phyloP scores from a whole-genome alignment of 2,329 filamentous ascomycete genomes.

The Biscogniauxia marginata region DNA sequence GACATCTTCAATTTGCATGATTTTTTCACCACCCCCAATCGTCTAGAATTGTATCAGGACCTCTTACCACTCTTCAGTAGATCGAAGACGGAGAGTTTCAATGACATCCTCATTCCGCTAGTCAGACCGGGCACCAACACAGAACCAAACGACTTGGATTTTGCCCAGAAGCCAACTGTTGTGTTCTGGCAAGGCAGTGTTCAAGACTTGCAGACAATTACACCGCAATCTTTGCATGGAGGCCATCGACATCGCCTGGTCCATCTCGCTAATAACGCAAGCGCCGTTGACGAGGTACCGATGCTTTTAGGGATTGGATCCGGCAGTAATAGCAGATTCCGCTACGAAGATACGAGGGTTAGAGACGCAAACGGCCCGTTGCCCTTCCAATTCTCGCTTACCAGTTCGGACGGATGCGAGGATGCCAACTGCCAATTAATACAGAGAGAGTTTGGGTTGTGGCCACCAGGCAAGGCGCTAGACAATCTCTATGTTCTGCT shows the following conservation, averaged over 20 bases:
- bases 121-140: conserved; percentile 48
- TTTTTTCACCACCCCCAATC: conserved; percentile 65
- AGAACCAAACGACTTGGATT: conserved; percentile 46
- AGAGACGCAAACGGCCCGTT: conserved; percentile 53
- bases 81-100: conserved; percentile 69
- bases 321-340: conserved; percentile 42
- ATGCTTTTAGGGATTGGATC: conserved; percentile 53
- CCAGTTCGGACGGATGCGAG: conserved; percentile 56
- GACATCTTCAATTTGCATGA: conserved; percentile 73
- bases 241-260: conserved; percentile 69
- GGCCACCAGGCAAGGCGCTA: conserved; percentile 58
- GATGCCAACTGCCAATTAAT: conserved; percentile 49
- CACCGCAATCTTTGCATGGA: conserved; percentile 59
- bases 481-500: conserved; percentile 70
- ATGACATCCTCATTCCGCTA: conserved; percentile 73
- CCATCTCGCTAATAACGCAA: conserved; percentile 64
- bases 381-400: conserved; percentile 58
- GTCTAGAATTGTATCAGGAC: conserved; percentile 59
- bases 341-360: conserved; percentile 54
- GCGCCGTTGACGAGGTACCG: conserved; percentile 45
- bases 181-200: conserved; percentile 77
- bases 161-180: conserved; percentile 59
- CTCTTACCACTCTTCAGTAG: conserved; percentile 75
- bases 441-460: conserved; percentile 48
- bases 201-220: conserved; percentile 49